These are phyloP conservation scores for Paramecium biaurelia DNA, from an alignment of 73 alveolate species.

Conservation along the genomic window DNA sequence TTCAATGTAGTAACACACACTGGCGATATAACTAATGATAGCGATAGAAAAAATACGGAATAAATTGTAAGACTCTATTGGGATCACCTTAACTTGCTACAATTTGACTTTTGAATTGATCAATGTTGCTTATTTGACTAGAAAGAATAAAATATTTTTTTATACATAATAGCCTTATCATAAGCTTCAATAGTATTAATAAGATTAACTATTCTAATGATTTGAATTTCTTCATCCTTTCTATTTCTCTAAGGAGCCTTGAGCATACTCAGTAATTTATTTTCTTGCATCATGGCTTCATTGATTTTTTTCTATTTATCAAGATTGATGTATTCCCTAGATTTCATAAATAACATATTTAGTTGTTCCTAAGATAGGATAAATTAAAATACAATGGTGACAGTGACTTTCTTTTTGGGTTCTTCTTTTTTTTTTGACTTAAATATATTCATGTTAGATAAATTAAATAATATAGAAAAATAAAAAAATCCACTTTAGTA, in stretches of 20 bases:
- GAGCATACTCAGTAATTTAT: background rate
- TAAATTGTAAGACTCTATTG: background rate
- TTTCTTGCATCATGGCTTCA: background rate
- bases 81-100: background rate
- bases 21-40: conserved; percentile 16
- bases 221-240: background rate
- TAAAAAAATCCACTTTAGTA: background rate
- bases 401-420: background rate
- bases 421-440: background rate
- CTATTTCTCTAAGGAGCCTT: conserved; percentile 6
- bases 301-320: background rate
- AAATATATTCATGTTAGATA: background rate
- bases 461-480: background rate
- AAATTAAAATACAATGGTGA: background rate
- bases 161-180: background rate
- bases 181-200: background rate
- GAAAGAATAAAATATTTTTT: background rate
- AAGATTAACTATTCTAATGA: background rate
- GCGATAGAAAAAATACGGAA: background rate
- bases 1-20: background rate
- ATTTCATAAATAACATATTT: background rate
- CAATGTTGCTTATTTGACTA: background rate
- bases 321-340: background rate
- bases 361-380: background rate
- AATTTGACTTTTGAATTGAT: background rate